Evolutionary conservation across 106 monocot genomes (phyloP).

Genomic region (Dioscorea alata): DNA sequence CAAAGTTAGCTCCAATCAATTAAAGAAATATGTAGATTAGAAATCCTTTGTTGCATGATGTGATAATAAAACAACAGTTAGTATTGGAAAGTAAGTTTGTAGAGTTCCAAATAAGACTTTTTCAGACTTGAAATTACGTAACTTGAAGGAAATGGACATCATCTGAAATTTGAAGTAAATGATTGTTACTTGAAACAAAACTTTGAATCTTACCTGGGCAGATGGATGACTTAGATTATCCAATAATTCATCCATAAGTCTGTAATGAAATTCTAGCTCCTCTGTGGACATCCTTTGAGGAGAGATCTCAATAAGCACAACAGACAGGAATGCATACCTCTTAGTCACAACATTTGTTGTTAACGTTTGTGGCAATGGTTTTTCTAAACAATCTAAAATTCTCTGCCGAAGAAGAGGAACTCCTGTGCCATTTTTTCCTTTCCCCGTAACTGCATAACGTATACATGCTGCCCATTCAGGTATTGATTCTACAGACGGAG

Average conservation of each 20-base stretch:
- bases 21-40: no score
- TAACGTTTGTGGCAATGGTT: conserved; percentile 46
- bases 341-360: conserved; percentile 76
- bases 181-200: neutral
- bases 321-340: conserved; percentile 74
- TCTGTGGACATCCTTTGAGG: conserved; percentile 51
- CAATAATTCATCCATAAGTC: conserved; percentile 63
- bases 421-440: conserved; percentile 81
- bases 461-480: conserved; percentile 98
- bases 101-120: no score
- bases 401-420: conserved; percentile 65
- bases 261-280: conserved; percentile 64
- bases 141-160: no score
- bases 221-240: conserved; percentile 89
- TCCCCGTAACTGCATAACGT: conserved; percentile 94
- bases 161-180: no score
- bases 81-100: no score
- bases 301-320: conserved; percentile 76
- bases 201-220: conserved; percentile 67
- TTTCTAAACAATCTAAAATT: conserved; percentile 71
- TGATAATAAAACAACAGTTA: no score
- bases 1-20: no score
- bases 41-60: no score
- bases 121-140: no score
- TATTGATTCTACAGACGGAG: conserved; percentile 77